Evolutionary conservation across 495 filamentous ascomycete genomes (phyloP).

Genomic region (Lepraria neglecta): DNA sequence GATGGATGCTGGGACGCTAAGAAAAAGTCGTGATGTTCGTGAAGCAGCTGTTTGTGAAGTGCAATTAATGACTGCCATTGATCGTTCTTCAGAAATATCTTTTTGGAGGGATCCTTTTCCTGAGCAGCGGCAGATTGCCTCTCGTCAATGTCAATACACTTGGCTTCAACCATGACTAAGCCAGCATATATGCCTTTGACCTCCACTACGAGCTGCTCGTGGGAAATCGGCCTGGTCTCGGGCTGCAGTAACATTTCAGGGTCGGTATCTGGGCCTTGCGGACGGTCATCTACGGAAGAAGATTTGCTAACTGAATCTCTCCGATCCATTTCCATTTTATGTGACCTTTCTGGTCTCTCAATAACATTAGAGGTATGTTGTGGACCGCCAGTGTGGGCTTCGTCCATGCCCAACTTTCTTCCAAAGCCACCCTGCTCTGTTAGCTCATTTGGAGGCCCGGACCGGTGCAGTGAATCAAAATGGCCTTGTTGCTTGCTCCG

Average conservation of each 20-base stretch:
- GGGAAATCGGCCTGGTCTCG: slow-evolving; percentile 62
- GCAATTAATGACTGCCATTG: slow-evolving; percentile 45
- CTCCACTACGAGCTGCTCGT: slow-evolving; percentile 58
- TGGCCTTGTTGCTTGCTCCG: background rate
- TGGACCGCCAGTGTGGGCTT: background rate
- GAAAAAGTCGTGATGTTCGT: slow-evolving; percentile 46
- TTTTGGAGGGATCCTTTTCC: slow-evolving; percentile 26
- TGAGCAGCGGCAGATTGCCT: slow-evolving; percentile 31
- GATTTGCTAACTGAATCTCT: background rate
- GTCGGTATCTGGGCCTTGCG: background rate
- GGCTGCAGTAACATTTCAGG: slow-evolving; percentile 46
- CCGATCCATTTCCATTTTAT: background rate
- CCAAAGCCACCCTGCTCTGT: background rate
- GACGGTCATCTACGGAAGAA: background rate
- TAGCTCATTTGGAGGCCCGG: background rate
- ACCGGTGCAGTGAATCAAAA: background rate
- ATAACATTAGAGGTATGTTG: background rate
- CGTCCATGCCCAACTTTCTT: background rate
- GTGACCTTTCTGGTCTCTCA: background rate
- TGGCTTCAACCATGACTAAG: slow-evolving; percentile 45
- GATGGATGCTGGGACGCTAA: slow-evolving; percentile 47
- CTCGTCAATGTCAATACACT: slow-evolving; percentile 44
- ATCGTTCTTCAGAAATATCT: slow-evolving; percentile 33
- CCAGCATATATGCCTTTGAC: slow-evolving; percentile 44
- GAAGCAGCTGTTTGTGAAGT: slow-evolving; percentile 32